These are phyloP conservation scores for Talaromyces trachyspermus DNA, from an alignment of 495 filamentous ascomycete genomes.

Conservation along the genomic window DNA sequence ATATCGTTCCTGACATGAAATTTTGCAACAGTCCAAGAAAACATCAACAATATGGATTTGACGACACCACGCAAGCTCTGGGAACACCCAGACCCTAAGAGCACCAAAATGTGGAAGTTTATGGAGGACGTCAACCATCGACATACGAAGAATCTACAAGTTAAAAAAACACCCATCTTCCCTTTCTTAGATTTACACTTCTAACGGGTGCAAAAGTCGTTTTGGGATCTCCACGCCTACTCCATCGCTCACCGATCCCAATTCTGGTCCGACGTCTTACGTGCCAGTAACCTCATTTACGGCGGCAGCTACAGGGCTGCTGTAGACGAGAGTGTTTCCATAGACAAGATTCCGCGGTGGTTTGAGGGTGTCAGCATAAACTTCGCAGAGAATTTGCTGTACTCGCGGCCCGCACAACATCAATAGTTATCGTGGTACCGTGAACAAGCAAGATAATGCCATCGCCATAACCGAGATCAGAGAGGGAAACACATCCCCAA, in stretches of 20 bases:
- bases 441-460: too few relatives aligned
- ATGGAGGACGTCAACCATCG: slow-evolving; percentile 7
- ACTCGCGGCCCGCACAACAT: too few relatives aligned
- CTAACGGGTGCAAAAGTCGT: background rate
- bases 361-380: too few relatives aligned
- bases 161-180: background rate
- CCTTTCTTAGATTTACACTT: background rate
- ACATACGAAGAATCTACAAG: background rate
- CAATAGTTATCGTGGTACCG: too few relatives aligned
- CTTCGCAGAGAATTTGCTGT: too few relatives aligned
- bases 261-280: background rate
- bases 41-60: background rate
- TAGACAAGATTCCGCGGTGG: too few relatives aligned
- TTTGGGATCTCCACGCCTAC: background rate
- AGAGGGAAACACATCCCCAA: too few relatives aligned
- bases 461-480: too few relatives aligned
- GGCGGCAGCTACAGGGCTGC: too few relatives aligned
- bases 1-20: background rate
- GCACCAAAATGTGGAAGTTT: slow-evolving; percentile 58
- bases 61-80: slow-evolving; percentile 39
- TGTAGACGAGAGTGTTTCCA: too few relatives aligned
- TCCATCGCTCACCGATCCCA: background rate
- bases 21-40: background rate
- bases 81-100: slow-evolving; percentile 53
- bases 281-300: too few relatives aligned